These are phyloP conservation scores for Xerocomus nothofagi DNA, from an alignment of 1,284 basidiomycete species.

Conservation along the genomic window DNA sequence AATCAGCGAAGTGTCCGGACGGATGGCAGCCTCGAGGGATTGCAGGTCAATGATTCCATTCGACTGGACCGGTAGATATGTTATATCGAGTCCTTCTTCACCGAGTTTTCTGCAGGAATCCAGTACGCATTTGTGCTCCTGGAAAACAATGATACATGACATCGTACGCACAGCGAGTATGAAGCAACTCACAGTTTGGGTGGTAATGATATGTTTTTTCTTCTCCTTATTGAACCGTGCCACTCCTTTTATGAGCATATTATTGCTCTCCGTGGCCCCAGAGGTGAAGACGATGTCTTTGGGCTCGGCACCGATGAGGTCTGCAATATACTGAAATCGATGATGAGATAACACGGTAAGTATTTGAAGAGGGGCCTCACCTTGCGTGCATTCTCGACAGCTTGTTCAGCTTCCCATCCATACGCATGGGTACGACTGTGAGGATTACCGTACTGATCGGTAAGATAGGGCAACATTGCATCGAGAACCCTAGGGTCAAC, in stretches of 20 bases:
- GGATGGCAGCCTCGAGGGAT: slow-evolving; percentile 78
- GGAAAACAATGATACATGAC: slow-evolving; percentile 14
- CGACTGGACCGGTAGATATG: slow-evolving; percentile 90
- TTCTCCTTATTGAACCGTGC: slow-evolving; percentile 92
- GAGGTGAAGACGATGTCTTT: slow-evolving; percentile 99
- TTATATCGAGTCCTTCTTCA: slow-evolving; percentile 97
- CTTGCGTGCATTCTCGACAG: slow-evolving; percentile 89
- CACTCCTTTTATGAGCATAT: slow-evolving; percentile 97
- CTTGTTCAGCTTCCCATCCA: slow-evolving; percentile 98
- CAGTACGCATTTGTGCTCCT: slow-evolving; percentile 99
- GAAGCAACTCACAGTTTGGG: slow-evolving; percentile 70
- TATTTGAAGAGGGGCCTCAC: slow-evolving; percentile 38
- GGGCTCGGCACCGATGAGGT: slow-evolving; percentile 89
- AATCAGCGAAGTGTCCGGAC: slow-evolving; percentile 85
- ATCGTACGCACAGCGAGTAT: neutral
- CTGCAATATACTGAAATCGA: slow-evolving; percentile 72
- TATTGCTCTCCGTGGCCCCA: slow-evolving; percentile 98
- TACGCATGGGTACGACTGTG: slow-evolving; percentile 98
- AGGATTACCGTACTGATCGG: slow-evolving; percentile 97
- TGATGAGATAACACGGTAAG: slow-evolving; percentile 16
- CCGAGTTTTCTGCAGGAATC: slow-evolving; percentile 96
- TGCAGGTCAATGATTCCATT: slow-evolving; percentile 85
- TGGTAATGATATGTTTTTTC: slow-evolving; percentile 89
- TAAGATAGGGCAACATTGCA: slow-evolving; percentile 94
- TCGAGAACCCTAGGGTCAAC: slow-evolving; percentile 97